These are phyloP conservation scores for Lantana camara DNA, from an alignment of 257 asterid species.

Conservation along the genomic window DNA sequence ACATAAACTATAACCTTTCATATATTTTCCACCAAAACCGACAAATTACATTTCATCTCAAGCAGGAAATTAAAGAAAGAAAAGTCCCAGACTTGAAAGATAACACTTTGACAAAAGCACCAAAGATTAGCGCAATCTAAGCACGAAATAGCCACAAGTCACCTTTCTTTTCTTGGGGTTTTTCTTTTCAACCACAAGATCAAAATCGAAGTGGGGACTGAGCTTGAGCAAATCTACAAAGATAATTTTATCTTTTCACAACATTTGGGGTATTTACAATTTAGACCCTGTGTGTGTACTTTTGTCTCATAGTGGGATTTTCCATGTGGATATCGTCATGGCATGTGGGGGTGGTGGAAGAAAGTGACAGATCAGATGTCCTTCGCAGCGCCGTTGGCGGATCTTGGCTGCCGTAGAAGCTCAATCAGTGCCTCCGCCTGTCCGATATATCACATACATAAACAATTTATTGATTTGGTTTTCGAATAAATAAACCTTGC, in stretches of 20 bases:
- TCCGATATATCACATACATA: constrained; percentile 37
- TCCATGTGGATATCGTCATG: constrained; percentile 21
- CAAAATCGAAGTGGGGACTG: constrained; percentile 30
- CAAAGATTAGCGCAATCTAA: background rate
- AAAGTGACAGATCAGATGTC: constrained; percentile 51
- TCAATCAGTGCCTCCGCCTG: constrained; percentile 87
- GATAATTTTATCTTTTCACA: constrained; percentile 19
- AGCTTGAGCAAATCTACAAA: constrained; percentile 35
- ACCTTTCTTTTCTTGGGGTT: background rate
- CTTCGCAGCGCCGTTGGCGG: constrained; percentile 62
- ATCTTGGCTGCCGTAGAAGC: constrained; percentile 89
- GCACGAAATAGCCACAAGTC: background rate
- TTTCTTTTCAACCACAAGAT: background rate
- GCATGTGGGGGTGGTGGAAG: constrained; percentile 33
- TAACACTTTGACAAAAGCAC: background rate
- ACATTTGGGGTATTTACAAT: constrained; percentile 36
- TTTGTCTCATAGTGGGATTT: background rate
- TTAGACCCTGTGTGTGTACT: constrained; percentile 6
- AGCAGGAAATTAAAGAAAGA: background rate
- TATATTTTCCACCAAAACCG: background rate
- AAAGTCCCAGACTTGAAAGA: background rate
- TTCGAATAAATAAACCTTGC: too few relatives aligned
- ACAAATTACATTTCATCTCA: background rate
- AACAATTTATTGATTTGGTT: too few relatives aligned
- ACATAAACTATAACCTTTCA: background rate